Evolutionary conservation across 495 filamentous ascomycete species (phyloP).

Genomic region (Hyaloscypha bicolor): DNA sequence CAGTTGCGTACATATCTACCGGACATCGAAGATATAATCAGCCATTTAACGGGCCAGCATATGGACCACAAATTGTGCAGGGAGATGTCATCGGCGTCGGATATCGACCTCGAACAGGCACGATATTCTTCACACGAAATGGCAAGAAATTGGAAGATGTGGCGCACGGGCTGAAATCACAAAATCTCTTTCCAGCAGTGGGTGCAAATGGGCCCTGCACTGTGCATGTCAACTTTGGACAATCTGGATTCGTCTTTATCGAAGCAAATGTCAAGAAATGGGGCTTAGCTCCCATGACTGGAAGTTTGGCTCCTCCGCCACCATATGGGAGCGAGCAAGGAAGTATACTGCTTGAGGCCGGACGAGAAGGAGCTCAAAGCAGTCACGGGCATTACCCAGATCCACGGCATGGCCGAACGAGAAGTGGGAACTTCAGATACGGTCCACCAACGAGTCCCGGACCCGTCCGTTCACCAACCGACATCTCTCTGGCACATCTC

Average conservation of each 20-base stretch:
- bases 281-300: constrained; percentile 95
- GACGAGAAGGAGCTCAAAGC: constrained; percentile 63
- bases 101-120: constrained; percentile 91
- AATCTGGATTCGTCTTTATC: constrained; percentile 97
- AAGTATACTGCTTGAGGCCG: constrained; percentile 89
- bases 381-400: constrained; percentile 57
- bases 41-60: constrained; percentile 75
- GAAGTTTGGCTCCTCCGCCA: constrained; percentile 90
- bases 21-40: constrained; percentile 89
- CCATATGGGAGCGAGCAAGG: constrained; percentile 97
- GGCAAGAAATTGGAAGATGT: constrained; percentile 96
- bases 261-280: constrained; percentile 99
- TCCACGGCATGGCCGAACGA: constrained; percentile 51
- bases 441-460: constrained; percentile 82
- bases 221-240: constrained; percentile 96
- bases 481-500: constrained; percentile 85
- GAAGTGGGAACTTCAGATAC: constrained; percentile 63
- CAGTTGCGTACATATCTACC: constrained; percentile 85
- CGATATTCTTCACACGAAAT: constrained; percentile 97
- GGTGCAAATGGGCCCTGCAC: constrained; percentile 92
- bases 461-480: constrained; percentile 88
- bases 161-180: constrained; percentile 86
- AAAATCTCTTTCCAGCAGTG: constrained; percentile 95
- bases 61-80: constrained; percentile 82
- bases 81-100: constrained; percentile 96